phyloP scores from a whole-genome alignment of 176 grass and related monocot species.

The Dactylis glomerata region DNA sequence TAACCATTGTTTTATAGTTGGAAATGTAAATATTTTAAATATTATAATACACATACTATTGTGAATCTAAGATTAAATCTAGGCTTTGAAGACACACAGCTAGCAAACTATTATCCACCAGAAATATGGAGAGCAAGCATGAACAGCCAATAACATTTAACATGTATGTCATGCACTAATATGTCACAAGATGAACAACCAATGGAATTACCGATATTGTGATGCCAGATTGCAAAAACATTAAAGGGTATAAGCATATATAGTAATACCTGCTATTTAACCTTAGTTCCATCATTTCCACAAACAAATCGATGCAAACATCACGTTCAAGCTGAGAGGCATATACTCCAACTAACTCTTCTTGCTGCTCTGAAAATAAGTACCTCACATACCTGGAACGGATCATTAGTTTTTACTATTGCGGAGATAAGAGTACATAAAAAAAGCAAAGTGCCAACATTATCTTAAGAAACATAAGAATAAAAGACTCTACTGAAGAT shows the following conservation, averaged over 20 bases:
- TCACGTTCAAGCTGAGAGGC: slow-evolving; percentile 85
- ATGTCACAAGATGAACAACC: background rate
- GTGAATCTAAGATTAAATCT: background rate
- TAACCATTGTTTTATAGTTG: background rate
- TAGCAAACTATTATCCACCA: background rate
- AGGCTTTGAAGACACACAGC: background rate
- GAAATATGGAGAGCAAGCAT: slow-evolving; percentile 7
- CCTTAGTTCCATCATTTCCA: slow-evolving; percentile 92
- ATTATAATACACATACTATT: background rate
- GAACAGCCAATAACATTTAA: background rate
- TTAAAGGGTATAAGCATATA: background rate
- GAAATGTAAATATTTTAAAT: background rate
- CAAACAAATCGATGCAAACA: slow-evolving; percentile 84
- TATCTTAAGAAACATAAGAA: slow-evolving; percentile 9
- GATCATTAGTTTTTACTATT: slow-evolving; percentile 18
- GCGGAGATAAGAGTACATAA: background rate
- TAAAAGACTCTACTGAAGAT: background rate
- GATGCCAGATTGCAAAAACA: background rate
- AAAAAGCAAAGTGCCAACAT: background rate
- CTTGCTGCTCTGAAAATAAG: slow-evolving; percentile 90
- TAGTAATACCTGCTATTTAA: slow-evolving; percentile 79
- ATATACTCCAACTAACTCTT: slow-evolving; percentile 94
- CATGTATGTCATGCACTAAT: background rate
- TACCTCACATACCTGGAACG: slow-evolving; percentile 83
- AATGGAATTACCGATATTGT: background rate